Evolutionary conservation across 2,329 filamentous ascomycete genomes (phyloP), one percentile per base, ranked within the genome.

Genomic region (Phaeosphaeria sp.): DNA sequence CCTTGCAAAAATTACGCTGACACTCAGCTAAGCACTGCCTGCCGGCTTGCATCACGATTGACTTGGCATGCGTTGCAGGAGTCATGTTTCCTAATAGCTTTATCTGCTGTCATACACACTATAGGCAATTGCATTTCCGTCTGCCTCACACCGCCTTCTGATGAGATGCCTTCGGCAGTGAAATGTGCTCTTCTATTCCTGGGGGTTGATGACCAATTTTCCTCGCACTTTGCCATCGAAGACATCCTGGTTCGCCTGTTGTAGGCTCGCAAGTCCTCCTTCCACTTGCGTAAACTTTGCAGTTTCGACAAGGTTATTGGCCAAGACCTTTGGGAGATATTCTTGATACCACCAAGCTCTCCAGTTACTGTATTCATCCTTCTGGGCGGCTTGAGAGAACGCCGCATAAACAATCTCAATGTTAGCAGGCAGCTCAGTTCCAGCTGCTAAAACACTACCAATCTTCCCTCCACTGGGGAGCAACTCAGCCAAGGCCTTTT

Each of bases 341-440:
- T 71, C 56, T 42, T 52, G 50, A 44, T 68, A 72, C 65, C 66
- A 72, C 64, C 65, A 74, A 15, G 39, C 47, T 11, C 68, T 58
- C 56, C 63, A 73, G 10, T 65, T 58, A 17, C 46, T 53, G 41
- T 67, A 41, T 25, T 72, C 59, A 0, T 68, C 67, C 17, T 56
- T 56, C 47, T 73, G 65, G 6, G 63, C 62, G n/a, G 69, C 69
- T 51, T 70, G 67, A 9, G 65, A 69, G 53, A 72, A 74, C 6
- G 64, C 52, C n/a, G 54, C 43, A 58, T 71, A 72, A 6, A 71
- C 56, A 15, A 67, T 36, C 27, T 69, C 57, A 9, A 69, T 58
- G 22, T 71, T 68, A n/a, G 61, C 21, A 21, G 71, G 65, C 17
- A 72, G 50, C 5, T 69, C 63, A 30, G 67, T 55, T 17, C 59